Base-by-base conservation (phyloP, 2,329 filamentous ascomycete species). In the Ilyonectria destructans region DNA sequence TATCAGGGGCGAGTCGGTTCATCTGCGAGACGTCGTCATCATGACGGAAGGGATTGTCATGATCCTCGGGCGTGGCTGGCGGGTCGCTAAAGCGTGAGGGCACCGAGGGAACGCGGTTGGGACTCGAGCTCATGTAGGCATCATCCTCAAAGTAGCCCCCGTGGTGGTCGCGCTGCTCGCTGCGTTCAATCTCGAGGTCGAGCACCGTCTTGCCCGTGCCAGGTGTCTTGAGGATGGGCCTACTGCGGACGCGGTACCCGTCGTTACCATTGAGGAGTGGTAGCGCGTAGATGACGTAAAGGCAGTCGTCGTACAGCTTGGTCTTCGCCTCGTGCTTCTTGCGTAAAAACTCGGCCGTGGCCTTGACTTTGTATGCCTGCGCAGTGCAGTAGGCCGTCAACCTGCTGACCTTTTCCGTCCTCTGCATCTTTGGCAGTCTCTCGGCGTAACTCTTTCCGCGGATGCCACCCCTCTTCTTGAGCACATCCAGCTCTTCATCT, bases 301-400 rank as follows among this genome's bases (percentile, higher is more conserved):
- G 85, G 78, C 96, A 99, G 81, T 99, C 96, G 80, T 99, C 96
- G 82, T 99, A 99, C 6, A 98, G 87, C 82, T 99, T 99, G 15
- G 96, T 97, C 82, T 95, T 92, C 1, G 95, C 96, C 35, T 93
- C 91, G 82, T 99, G 96, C 76, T 92, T 92, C 71, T 93, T 93
- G 74, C 93, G 92, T 69, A 98, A 86, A 79, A 99, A 99, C 37
- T 93, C 90, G 15, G 95, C 94, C n/a, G 95, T 94, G 29, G 91
- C 89, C 75, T 93, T 92, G 83, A 97, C 90, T 83, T 96, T 97
- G 83, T 95, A 98, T 8, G 93, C 93, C 80, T 98, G 94, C 1
- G 96, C 96, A 0, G 95, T 98, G 81, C 96, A 98, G 81, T 98
- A 99, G 12, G 96, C 96, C 65, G 96, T 99, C 62, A 98, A 89